Percentiles rank a stretch among this genome's conserved stretches.
phyloP scores from a whole-genome alignment of 129 eudicot species.

The Centaurea solstitialis region DNA sequence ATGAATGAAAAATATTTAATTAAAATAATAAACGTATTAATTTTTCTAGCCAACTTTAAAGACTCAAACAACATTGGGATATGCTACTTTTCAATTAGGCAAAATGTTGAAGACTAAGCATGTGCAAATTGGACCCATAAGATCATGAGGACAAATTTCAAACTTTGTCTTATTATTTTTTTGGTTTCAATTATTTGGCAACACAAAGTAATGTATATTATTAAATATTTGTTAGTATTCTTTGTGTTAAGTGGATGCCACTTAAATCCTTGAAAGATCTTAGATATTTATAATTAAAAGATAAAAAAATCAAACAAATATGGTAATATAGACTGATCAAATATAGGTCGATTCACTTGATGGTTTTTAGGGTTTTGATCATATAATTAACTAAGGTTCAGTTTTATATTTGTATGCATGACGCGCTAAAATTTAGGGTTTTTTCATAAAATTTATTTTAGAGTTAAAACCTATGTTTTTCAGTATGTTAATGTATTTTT shows the following conservation, averaged over 20 bases:
- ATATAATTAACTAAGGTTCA: not conserved
- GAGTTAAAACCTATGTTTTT: too few species aligned
- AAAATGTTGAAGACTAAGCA: conserved; percentile 10
- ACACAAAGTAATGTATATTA: conserved; percentile 4
- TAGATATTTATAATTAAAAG: not conserved
- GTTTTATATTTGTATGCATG: too few species aligned
- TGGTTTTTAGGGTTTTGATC: not conserved
- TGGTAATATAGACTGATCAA: not conserved
- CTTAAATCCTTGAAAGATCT: not conserved
- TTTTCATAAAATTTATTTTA: too few species aligned
- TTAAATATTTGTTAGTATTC: not conserved
- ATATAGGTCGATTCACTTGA: not conserved
- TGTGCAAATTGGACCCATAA: conserved; percentile 27
- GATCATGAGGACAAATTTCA: conserved; percentile 21
- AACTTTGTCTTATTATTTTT: conserved; percentile 14
- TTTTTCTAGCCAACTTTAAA: not conserved
- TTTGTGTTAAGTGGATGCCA: not conserved
- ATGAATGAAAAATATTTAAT: not conserved
- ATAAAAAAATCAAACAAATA: not conserved
- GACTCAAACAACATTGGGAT: conserved; percentile 13
- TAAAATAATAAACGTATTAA: not conserved
- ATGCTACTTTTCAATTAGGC: conserved; percentile 2
- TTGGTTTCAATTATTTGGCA: conserved; percentile 21
- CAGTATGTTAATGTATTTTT: too few species aligned
- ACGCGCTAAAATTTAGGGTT: too few species aligned